Base-by-base conservation (phyloP, 176 grass and related monocot genomes). In the Musa schizocarpa region DNA sequence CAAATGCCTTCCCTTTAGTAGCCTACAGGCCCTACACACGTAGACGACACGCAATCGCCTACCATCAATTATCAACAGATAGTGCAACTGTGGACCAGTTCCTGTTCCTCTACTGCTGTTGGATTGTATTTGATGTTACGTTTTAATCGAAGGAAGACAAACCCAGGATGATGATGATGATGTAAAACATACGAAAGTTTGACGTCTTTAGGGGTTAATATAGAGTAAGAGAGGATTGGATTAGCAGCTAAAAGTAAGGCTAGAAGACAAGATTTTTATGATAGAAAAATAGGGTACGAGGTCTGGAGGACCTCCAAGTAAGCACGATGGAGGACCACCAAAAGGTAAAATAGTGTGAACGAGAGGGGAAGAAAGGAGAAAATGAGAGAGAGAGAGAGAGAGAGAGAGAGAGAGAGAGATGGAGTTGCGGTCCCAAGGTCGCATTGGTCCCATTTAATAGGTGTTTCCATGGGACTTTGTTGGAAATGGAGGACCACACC, bases 381-480 rank as follows among this genome's bases (percentile, higher is more conserved):
- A 1, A 25, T 43, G 16, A 54, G 59, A 27, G 14, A 52, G 85
- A 4, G 17, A 50, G 8, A 21, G 20, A 70, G 49, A n/a, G 34
- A 74, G 52, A 74, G 22, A 22, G 22, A 22, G 22, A 22, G 22
- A 22, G 22, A 22, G 22, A 22, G 22, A 22, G 22, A 22, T 22
- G 22, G 22, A 22, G 22, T 22, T 50, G 81, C 82, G 92, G 78
- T 16, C 80, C 91, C 87, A 83, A 72, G 65, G 54, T 74, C 70
- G 71, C 68, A 8, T 88, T 85, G 93, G 81, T 82, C 90, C 86
- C 63, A 76, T 78, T 71, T 56, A 68, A 72, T 74, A 73, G 55
- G 69, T 77, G 77, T 91, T 86, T 93, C 86, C 89, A 91, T 98
- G 89, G 88, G 78, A 86, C 85, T 89, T 91, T 87, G 90, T 81